Evolutionary conservation across 2,329 filamentous ascomycete species (phyloP), one percentile per base, ranked within the genome.

Genomic region (Exophiala sp.): DNA sequence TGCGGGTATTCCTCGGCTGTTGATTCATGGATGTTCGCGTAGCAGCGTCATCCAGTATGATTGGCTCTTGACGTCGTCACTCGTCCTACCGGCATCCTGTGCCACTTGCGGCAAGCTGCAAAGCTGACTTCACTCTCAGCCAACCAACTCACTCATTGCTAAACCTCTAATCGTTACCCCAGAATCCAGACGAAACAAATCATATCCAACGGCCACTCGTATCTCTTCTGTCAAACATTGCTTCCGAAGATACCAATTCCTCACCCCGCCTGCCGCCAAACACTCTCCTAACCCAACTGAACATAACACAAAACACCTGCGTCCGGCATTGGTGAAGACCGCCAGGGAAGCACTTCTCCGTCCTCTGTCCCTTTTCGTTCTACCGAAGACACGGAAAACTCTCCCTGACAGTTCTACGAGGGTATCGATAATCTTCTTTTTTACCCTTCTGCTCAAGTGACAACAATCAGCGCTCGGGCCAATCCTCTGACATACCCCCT

Each of bases 391-490:
- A 44, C 46, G 20, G 52, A 45, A 54, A 36, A n/a, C 32, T 21
- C 9, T 39, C 40, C 18, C 46, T 33, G 21, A 49, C 21, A 11
- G 12, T n/a, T 24, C 32, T 29, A 29, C 3, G 24, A 43, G 14
- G 18, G 12, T n/a, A 7, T 47, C 33, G 29, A 35, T 12, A n/a
- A 53, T 20, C 33, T 33, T 34, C 36, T 43, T 35, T 21, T 40
- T 36, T 20, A 21, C 35, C 29, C 33, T 24, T 21, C 34, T 14
- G 16, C 32, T 41, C 41, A 14, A 38, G 24, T 41, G 36, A 55
- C 47, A 40, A 32, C 14, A 48, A 21, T 14, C 20, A 51, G 39
- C 53, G 53, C 53, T 55, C 38, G 44, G 53, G 35, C 53, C 53
- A 29, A 14, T 36, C 6, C 34, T 49, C 33, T 47, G 35, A 24